Evolutionary conservation across 2,329 filamentous ascomycete species (phyloP), one percentile per base, ranked within the genome.

Genomic region (Pseudogymnoascus sp.): DNA sequence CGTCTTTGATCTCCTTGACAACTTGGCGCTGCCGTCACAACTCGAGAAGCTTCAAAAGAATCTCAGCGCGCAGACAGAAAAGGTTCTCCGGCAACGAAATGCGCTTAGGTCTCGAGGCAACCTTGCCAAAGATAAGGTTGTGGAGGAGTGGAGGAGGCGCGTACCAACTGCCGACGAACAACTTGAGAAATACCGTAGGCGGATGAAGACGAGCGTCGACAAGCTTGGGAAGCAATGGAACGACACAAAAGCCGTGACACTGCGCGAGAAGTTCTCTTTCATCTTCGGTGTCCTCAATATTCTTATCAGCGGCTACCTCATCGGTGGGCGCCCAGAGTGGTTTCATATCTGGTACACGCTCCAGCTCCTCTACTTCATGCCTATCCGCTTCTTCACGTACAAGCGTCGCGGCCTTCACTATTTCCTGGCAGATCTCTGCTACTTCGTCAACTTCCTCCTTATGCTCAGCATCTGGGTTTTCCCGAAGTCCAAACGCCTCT

Each of bases 271-370:
- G 81, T 80, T 96, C 60, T 93, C 93, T 5, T 99, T 99, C 77
- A 97, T 99, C 67, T 93, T 87, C 66, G 95, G 92, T 71, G 93
- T 97, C 69, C 85, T 97, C 79, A 99, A 99, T 78, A 95, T 99
- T 75, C 96, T 99, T 77, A 87, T 98, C 74, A 96, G 92, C 69
- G 95, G 93, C 65, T 98, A 96, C 75, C 80, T 99, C 57, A 90
- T 99, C 62, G 95, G 95, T 66, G 92, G 86, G 31, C 88, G 83
- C 70, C 92, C 95, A 0, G 82, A 96, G 70, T 89, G 86, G 75
- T 96, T 98, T 76, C 93, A 96, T 70, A 79, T 89, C 69, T 99
- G 95, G 95, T 99, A 96, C 76, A 93, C 90, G 6, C 82, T 77
- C 2, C 93, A 96, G 76, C 83, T 96, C 45, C 75, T 90, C 66